These are phyloP conservation scores for Helotiales sp. DNA, from an alignment of 2,329 filamentous ascomycete genomes.

Conservation along the genomic window DNA sequence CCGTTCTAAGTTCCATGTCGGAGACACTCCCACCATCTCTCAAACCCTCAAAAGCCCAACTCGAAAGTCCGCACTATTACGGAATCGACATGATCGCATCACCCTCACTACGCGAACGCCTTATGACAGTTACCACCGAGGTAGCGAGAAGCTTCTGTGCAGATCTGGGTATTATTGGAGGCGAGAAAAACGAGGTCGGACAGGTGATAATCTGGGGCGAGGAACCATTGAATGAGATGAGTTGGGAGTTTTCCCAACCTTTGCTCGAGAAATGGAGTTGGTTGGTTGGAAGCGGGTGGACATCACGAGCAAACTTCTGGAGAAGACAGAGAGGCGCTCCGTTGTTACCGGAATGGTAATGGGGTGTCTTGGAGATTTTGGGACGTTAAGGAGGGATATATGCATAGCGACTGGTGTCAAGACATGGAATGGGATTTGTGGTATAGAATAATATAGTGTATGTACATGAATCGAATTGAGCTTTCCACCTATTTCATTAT, in stretches of 20 bases:
- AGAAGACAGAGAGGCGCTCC: constrained; percentile 39
- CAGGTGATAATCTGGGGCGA: constrained; percentile 46
- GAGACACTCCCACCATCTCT: constrained; percentile 36
- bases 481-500: background rate
- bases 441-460: background rate
- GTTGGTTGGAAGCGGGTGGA: constrained; percentile 40
- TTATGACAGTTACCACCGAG: constrained; percentile 38
- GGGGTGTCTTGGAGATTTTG: background rate
- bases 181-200: constrained; percentile 38
- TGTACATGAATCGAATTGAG: background rate
- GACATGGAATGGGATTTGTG: background rate
- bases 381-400: background rate
- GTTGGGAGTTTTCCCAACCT: constrained; percentile 43
- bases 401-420: constrained; percentile 11
- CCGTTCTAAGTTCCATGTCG: constrained; percentile 31
- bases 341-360: constrained; percentile 37
- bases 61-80: constrained; percentile 41
- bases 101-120: constrained; percentile 39
- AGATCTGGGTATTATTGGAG: constrained; percentile 39
- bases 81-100: constrained; percentile 45
- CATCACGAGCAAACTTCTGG: constrained; percentile 43
- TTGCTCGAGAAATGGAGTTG: constrained; percentile 43
- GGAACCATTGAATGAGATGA: constrained; percentile 42
- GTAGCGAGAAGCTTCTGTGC: constrained; percentile 39
- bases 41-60: constrained; percentile 40